phyloP scores from a whole-genome alignment of 1,284 basidiomycete species.

The Trichosporon sp. region DNA sequence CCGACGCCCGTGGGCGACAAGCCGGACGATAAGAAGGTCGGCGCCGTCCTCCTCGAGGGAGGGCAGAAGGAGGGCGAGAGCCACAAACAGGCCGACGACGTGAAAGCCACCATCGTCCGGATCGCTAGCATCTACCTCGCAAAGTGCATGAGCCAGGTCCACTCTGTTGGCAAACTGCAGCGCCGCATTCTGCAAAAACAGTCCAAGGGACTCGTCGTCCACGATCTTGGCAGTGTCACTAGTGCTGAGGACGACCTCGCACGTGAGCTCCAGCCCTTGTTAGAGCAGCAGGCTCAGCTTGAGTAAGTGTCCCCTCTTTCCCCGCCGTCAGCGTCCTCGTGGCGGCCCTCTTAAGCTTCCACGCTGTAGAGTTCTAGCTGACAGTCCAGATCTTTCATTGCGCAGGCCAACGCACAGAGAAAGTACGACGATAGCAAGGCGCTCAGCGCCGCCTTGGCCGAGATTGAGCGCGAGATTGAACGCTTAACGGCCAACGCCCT shows the following conservation, averaged over 20 bases:
- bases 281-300: constrained; percentile 83
- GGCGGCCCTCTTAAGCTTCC: too few relatives aligned
- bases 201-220: not conserved
- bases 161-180: not conserved
- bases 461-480: constrained; percentile 74
- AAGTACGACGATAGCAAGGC: constrained; percentile 87
- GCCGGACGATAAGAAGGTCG: constrained; percentile 52
- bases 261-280: constrained; percentile 66
- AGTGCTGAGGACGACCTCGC: constrained; percentile 57
- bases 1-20: constrained; percentile 74
- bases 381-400: constrained; percentile 42
- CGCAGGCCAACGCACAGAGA: constrained; percentile 71
- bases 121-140: not conserved
- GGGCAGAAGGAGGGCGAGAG: constrained; percentile 17
- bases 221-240: not conserved
- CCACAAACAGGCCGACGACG: not conserved
- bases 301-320: too few relatives aligned
- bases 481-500: constrained; percentile 52
- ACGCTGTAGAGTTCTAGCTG: not conserved
- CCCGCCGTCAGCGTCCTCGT: too few relatives aligned
- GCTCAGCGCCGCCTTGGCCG: constrained; percentile 64
- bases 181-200: constrained; percentile 1
- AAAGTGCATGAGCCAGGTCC: not conserved
- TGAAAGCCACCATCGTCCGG: not conserved
- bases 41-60: constrained; percentile 25